These are phyloP conservation scores for Ustilago loliicola DNA, from an alignment of 1,284 basidiomycete genomes.

Conservation along the genomic window DNA sequence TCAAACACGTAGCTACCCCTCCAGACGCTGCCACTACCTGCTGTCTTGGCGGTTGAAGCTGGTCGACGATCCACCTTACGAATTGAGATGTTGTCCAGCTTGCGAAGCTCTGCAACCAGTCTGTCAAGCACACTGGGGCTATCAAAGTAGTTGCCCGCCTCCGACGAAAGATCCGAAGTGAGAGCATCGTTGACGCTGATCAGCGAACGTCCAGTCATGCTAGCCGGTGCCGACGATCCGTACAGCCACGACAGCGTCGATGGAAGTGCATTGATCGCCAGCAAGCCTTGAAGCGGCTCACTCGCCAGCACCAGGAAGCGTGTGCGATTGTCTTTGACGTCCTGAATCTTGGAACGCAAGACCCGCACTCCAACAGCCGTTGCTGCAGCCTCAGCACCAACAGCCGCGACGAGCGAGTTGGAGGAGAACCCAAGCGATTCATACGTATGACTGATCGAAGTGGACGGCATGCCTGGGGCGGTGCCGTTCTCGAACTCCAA, in stretches of 20 bases:
- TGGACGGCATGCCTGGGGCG: conserved; percentile 38
- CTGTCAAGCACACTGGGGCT: conserved; percentile 10
- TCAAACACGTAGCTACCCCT: conserved; percentile 47
- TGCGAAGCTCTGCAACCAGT: conserved; percentile 21
- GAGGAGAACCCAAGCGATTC: conserved; percentile 47
- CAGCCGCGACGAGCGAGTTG: conserved; percentile 46
- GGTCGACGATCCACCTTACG: conserved; percentile 50
- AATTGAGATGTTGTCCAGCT: conserved; percentile 22
- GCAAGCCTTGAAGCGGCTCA: conserved; percentile 36
- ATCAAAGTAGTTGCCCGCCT: conserved; percentile 25
- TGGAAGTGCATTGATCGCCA: conserved; percentile 31
- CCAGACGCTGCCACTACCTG: conserved; percentile 31
- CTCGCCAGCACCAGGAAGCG: conserved; percentile 49
- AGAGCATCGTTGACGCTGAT: conserved; percentile 37
- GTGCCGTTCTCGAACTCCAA: conserved; percentile 49
- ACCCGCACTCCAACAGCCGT: conserved; percentile 31
- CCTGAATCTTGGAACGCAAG: conserved; percentile 46
- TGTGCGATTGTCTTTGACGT: conserved; percentile 50
- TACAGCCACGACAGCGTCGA: conserved; percentile 25
- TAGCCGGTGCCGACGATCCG: conserved; percentile 9
- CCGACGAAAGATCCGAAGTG: conserved; percentile 22
- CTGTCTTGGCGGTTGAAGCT: conserved; percentile 15
- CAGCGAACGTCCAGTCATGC: conserved; percentile 27
- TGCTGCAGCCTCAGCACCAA: conserved; percentile 39
- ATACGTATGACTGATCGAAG: conserved; percentile 25